Percentiles rank a stretch among this genome's conserved stretches.
Evolutionary conservation across 2,329 filamentous ascomycete genomes (phyloP).

Genomic region (Fusarium zealandicum): DNA sequence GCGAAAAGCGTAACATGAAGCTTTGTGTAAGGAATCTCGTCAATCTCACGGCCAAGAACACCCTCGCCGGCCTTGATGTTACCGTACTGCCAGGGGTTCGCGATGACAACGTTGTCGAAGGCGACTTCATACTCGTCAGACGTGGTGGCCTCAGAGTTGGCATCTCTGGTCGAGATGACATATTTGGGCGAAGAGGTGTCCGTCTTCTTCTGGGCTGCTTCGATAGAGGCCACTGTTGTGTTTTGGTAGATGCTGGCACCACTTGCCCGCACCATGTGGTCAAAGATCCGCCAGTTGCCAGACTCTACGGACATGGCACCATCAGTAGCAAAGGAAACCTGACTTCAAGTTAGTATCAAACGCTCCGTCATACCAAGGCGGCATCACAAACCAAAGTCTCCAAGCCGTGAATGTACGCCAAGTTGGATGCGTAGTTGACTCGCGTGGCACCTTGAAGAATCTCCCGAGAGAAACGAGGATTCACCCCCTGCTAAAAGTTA

Average conservation of each 20-base stretch:
- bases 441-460: conserved; percentile 90
- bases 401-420: conserved; percentile 85
- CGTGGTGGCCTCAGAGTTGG: conserved; percentile 26
- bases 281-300: conserved; percentile 95
- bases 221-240: conserved; percentile 70
- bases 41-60: conserved; percentile 74
- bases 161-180: conserved; percentile 49
- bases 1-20: conserved; percentile 92
- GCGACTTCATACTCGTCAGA: conserved; percentile 55
- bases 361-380: not conserved
- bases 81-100: conserved; percentile 83
- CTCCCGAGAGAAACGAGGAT: conserved; percentile 73
- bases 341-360: conserved; percentile 7
- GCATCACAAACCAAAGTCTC: conserved; percentile 73
- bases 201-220: conserved; percentile 54
- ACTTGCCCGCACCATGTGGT: conserved; percentile 75
- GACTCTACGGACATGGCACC: conserved; percentile 80
- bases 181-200: conserved; percentile 56
- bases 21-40: conserved; percentile 82
- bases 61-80: conserved; percentile 68
- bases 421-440: conserved; percentile 93
- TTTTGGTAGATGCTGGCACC: conserved; percentile 69
- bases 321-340: conserved; percentile 86
- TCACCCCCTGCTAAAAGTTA: conserved; percentile 55
- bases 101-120: conserved; percentile 85